Percentiles rank a stretch among this genome's conserved stretches.
Evolutionary conservation across 1,139 yeast species (phyloP).

Genomic region (Scheffersomyces titani): DNA sequence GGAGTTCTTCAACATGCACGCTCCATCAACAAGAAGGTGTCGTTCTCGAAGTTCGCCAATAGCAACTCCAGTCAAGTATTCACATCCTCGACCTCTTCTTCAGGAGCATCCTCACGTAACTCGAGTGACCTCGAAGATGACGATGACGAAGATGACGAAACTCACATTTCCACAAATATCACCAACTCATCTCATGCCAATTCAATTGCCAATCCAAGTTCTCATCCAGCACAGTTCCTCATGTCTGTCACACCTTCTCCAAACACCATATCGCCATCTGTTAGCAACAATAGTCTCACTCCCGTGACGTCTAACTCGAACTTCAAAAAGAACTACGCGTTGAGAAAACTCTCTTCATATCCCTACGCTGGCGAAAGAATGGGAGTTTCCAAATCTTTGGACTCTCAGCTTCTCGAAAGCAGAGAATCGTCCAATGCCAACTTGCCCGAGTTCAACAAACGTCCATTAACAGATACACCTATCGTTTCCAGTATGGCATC

Average conservation of each 20-base stretch:
- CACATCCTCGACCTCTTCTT: constrained; percentile 11
- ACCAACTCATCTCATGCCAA: background rate
- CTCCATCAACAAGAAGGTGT: constrained; percentile 19
- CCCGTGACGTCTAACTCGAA: constrained; percentile 4
- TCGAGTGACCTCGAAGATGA: constrained; percentile 15
- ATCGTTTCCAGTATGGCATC: constrained; percentile 56
- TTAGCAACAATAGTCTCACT: constrained; percentile 7
- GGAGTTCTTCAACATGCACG: constrained; percentile 21
- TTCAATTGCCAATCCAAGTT: background rate
- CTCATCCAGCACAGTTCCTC: constrained; percentile 9
- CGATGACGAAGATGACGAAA: constrained; percentile 6
- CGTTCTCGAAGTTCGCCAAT: constrained; percentile 13
- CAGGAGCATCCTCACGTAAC: constrained; percentile 13
- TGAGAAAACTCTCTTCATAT: constrained; percentile 15
- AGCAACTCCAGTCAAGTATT: constrained; percentile 10
- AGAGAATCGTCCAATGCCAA: constrained; percentile 20
- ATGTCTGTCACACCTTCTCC: constrained; percentile 15
- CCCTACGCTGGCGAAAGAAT: constrained; percentile 14
- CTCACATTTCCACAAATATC: background rate
- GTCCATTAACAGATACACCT: constrained; percentile 76
- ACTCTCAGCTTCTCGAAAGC: constrained; percentile 23
- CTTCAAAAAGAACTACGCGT: constrained; percentile 5
- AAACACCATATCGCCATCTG: constrained; percentile 10
- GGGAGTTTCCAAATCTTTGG: constrained; percentile 26
- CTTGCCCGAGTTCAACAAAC: constrained; percentile 63